Conservation (phyloP, 1,139 yeast genomes). For the Diutina neorugosa region DNA sequence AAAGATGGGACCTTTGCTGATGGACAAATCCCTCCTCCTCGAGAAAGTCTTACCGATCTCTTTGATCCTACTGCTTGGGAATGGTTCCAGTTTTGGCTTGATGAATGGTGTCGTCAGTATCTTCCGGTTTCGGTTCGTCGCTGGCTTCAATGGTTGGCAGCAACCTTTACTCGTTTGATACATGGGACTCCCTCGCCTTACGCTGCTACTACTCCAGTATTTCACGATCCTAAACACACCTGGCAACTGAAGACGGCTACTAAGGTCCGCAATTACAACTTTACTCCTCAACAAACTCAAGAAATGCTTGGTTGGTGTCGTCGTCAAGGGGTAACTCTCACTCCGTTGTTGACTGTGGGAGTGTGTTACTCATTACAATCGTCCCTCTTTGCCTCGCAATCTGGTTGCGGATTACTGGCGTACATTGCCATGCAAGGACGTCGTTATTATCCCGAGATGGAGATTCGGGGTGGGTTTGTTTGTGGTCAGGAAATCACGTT, state of each 20-base stretch:
- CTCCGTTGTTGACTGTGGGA: not conserved
- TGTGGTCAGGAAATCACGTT: not conserved
- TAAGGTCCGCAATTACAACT: not conserved
- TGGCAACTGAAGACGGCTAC: not conserved
- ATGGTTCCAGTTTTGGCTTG: not conserved
- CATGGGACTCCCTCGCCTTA: not conserved
- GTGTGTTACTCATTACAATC: not conserved
- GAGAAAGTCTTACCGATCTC: not conserved
- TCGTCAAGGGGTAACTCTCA: not conserved
- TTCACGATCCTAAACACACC: not conserved
- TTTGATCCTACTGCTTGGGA: not conserved
- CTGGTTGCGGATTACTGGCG: not conserved
- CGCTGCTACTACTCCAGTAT: not conserved
- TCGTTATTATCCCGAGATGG: not conserved
- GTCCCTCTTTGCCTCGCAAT: not conserved
- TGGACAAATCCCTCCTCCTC: not conserved
- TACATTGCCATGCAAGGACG: constrained; percentile 1
- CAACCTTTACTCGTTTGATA: not conserved
- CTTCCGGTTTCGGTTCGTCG: not conserved
- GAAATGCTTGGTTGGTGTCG: not conserved
- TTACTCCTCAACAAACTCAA: not conserved
- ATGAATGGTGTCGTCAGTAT: not conserved
- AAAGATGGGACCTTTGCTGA: constrained; percentile 1
- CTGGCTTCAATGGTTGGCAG: not conserved
- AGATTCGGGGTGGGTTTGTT: not conserved